A percentile compares a stretch with the other conserved stretches of the same genome.
phyloP scores from a whole-genome alignment of 2,329 filamentous ascomycete genomes.

The Ophiostoma fasciatum region DNA sequence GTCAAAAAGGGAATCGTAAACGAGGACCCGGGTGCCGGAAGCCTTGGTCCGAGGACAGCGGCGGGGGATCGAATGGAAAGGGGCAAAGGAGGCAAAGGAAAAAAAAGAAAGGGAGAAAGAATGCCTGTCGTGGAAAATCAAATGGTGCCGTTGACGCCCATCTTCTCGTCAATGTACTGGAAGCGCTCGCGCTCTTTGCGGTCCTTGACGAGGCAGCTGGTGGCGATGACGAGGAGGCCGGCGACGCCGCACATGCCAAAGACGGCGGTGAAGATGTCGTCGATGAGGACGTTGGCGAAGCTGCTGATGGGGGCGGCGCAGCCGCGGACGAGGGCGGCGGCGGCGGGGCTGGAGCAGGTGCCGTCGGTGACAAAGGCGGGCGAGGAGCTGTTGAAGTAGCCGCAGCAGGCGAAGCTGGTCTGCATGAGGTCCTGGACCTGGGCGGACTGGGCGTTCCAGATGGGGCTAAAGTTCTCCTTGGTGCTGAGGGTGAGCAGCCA shows the following conservation, averaged over 20 bases:
- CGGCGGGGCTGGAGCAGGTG: constrained; percentile 53
- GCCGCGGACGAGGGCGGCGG: constrained; percentile 53
- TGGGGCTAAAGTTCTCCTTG: constrained; percentile 41
- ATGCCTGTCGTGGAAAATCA: too few species aligned
- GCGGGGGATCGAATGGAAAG: too few species aligned
- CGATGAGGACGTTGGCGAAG: constrained; percentile 57
- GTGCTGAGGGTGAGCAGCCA: constrained; percentile 63
- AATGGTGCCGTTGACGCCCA: too few species aligned
- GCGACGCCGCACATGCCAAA: constrained; percentile 69
- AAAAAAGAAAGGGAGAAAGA: too few species aligned
- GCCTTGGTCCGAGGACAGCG: too few species aligned
- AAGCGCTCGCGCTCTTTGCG: constrained; percentile 68
- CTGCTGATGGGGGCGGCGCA: constrained; percentile 53
- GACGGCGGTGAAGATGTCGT: constrained; percentile 62
- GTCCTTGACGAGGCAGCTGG: constrained; percentile 65
- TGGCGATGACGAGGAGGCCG: constrained; percentile 51
- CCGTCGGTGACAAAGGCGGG: constrained; percentile 57
- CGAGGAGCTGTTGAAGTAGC: constrained; percentile 57
- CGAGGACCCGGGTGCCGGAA: too few species aligned
- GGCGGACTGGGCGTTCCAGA: constrained; percentile 45
- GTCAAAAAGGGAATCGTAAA: too few species aligned
- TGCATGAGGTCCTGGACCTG: constrained; percentile 55
- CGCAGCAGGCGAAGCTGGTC: constrained; percentile 62
- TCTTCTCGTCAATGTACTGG: constrained; percentile 70
- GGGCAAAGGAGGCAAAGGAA: too few species aligned